Evolutionary conservation across 495 filamentous ascomycete genomes (phyloP), one percentile per base, ranked within the genome.

Genomic region (Chaetomium fimeti): DNA sequence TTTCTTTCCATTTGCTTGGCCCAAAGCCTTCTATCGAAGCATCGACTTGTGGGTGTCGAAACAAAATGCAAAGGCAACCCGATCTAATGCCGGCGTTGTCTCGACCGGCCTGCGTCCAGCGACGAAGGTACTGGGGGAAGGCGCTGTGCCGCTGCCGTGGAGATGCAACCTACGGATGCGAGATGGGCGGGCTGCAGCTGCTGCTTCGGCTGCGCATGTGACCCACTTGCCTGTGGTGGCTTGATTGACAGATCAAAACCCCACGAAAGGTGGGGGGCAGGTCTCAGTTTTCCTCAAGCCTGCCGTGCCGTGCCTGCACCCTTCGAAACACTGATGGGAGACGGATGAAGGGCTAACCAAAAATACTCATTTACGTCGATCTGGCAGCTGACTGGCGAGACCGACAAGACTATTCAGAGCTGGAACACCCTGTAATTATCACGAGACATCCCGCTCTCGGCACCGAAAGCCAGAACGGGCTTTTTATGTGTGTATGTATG

Each of bases 241-340:
- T 57, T 57, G 29, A 24, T 57, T 48, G 57, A 59, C 57, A 59
- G 42, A 59, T 47, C 57, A 25, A 59, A 59, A 59, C 57, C 57
- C 57, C 57, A 59, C 40, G 40, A 1, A 15, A n/a, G 11, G 57
- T 59, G 57, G 57, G 57, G 57, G 42, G 2, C 40, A 25, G 28
- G 36, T 32, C 36, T 29, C 6, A 36, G 32, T 36, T 36, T 36
- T 36, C 32, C 32, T 36, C 5, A 1, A 36, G 32, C 32, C 32
- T 36, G 32, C 32, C 3, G 3, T 32, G 3, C 29, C 29, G 3
- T 32, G 29, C 3, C 40, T 43, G 40, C 40, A 43, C 40, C 40
- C 38, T 43, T 43, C 40, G 40, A 43, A 43, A 3, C 40, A 36
- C 40, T 43, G 1, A 18, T 43, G 48, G 43, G 18, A 6, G 43